Evolutionary conservation across 495 filamentous ascomycete genomes (phyloP).

Genomic region (Neurospora sp.): DNA sequence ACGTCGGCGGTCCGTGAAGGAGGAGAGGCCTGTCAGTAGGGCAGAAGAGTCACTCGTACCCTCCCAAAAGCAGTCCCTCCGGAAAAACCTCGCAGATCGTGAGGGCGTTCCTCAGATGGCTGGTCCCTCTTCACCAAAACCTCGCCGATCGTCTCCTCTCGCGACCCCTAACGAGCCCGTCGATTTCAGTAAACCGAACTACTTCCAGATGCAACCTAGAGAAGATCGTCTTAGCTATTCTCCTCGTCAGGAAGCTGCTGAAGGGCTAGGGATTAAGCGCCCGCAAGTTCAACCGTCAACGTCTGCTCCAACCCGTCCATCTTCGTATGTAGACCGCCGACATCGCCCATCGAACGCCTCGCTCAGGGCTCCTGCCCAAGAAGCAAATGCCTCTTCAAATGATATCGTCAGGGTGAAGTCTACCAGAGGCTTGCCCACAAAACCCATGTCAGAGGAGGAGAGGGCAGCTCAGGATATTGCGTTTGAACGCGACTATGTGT

Average conservation of each 20-base stretch:
- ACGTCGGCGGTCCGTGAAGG: constrained; percentile 11
- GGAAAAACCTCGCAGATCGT: constrained; percentile 18
- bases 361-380: constrained; percentile 12
- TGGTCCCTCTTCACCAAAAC: constrained; percentile 25
- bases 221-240: background rate
- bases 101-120: constrained; percentile 20
- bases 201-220: background rate
- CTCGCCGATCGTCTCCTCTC: constrained; percentile 27
- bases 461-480: constrained; percentile 77
- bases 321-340: constrained; percentile 23
- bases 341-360: constrained; percentile 30
- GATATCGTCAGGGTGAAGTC: constrained; percentile 5
- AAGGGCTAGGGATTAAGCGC: constrained; percentile 37
- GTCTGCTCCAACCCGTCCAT: constrained; percentile 27
- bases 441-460: constrained; percentile 50
- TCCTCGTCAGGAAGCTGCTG: constrained; percentile 23
- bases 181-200: background rate
- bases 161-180: constrained; percentile 26
- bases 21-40: constrained; percentile 15
- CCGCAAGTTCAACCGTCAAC: constrained; percentile 27
- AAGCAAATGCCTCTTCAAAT: constrained; percentile 6
- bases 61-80: constrained; percentile 12
- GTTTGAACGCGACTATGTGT: constrained; percentile 86
- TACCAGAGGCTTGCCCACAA: constrained; percentile 18
- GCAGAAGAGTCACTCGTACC: constrained; percentile 19